phyloP scores from a whole-genome alignment of 257 asterid genomes.

The Agastache rugosa region DNA sequence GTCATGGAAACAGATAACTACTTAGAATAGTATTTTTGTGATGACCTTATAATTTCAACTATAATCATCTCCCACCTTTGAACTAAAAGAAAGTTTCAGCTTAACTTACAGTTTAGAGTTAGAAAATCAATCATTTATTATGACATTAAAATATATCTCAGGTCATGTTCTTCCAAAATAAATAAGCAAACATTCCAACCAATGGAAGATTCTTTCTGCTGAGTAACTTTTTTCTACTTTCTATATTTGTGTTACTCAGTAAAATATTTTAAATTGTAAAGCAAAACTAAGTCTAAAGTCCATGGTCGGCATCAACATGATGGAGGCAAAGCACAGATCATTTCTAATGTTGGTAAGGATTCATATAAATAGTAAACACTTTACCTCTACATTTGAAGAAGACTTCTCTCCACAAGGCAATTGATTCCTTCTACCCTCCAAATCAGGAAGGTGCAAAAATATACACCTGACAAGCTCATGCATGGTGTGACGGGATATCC shows the following conservation, averaged over 20 bases:
- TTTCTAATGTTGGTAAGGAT: conserved; percentile 7
- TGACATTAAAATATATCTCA: conserved; percentile 14
- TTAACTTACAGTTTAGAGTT: not conserved
- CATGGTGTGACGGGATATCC: conserved; percentile 75
- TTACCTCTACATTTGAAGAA: conserved; percentile 57
- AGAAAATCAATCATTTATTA: not conserved
- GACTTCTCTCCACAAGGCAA: conserved; percentile 44
- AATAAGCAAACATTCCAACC: conserved; percentile 6
- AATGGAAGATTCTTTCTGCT: conserved; percentile 17
- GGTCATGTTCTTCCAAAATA: conserved; percentile 14
- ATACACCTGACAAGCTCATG: conserved; percentile 90
- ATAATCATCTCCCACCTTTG: conserved; percentile 16
- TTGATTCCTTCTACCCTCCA: conserved; percentile 41
- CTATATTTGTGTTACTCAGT: not conserved
- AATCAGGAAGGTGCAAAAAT: conserved; percentile 72
- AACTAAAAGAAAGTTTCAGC: not conserved
- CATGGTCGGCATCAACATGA: conserved; percentile 24
- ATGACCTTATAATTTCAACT: conserved; percentile 5
- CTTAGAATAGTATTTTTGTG: conserved; percentile 7
- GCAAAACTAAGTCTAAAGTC: conserved; percentile 5
- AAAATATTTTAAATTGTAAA: conserved; percentile 13
- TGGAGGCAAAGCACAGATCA: conserved; percentile 23
- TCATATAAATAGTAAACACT: conserved; percentile 17
- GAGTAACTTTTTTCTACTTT: conserved; percentile 4
- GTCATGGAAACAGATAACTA: conserved; percentile 26